These are phyloP conservation scores for Daldinia bambusicola DNA, from an alignment of 495 filamentous ascomycete genomes.

Conservation along the genomic window DNA sequence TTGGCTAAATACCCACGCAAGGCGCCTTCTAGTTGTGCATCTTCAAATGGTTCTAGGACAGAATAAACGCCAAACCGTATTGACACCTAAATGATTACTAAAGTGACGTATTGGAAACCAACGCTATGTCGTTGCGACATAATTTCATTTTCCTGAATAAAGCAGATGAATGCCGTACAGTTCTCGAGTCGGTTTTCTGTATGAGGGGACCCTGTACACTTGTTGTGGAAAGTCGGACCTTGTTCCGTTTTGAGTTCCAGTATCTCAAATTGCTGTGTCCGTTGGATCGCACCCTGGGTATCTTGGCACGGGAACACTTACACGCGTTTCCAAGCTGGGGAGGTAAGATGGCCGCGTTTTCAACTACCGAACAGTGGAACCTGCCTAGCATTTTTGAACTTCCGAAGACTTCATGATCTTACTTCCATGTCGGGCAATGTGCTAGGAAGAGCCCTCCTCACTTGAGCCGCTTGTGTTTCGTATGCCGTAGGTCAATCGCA, in stretches of 20 bases:
- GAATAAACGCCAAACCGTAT: constrained; percentile 21
- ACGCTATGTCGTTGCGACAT: constrained; percentile 3
- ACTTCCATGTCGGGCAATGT: constrained; percentile 18
- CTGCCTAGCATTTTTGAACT: constrained; percentile 13
- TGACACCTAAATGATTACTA: not conserved
- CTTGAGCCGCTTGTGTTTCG: constrained; percentile 27
- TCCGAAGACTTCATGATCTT: constrained; percentile 20
- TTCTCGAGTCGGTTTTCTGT: constrained; percentile 9
- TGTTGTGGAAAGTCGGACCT: constrained; percentile 44
- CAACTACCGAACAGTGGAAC: constrained; percentile 40
- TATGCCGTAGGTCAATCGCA: constrained; percentile 10
- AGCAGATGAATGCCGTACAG: not conserved
- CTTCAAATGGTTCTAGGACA: constrained; percentile 5
- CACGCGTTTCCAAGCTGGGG: constrained; percentile 33
- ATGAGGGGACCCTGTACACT: constrained; percentile 7
- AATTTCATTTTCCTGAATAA: constrained; percentile 17
- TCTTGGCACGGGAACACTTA: constrained; percentile 43
- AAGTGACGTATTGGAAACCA: not conserved
- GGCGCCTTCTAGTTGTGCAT: constrained; percentile 11
- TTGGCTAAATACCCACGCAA: constrained; percentile 9
- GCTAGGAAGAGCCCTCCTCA: constrained; percentile 15
- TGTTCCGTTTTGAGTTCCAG: constrained; percentile 38
- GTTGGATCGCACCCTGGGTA: constrained; percentile 39
- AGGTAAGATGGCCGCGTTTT: constrained; percentile 20
- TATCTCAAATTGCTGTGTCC: constrained; percentile 35